phyloP scores from a whole-genome alignment of 2,329 filamentous ascomycete genomes.

The Fusarium chaquense region DNA sequence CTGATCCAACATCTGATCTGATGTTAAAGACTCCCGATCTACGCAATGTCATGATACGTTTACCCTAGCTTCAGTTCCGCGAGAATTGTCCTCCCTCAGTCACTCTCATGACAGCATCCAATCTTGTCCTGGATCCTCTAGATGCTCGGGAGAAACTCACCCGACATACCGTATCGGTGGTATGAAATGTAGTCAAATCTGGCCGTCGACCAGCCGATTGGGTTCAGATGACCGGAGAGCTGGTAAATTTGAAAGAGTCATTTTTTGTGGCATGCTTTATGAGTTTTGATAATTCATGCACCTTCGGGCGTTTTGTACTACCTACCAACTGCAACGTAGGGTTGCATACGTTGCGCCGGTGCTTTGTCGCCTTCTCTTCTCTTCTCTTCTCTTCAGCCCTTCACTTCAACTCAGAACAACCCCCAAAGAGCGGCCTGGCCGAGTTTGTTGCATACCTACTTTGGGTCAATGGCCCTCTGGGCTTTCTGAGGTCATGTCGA shows the following conservation, averaged over 20 bases:
- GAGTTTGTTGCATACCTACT: conserved; percentile 16
- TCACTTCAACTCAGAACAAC: not conserved
- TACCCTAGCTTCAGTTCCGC: conserved; percentile 31
- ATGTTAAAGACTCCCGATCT: conserved; percentile 35
- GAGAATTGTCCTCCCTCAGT: conserved; percentile 33
- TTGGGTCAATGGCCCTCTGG: conserved; percentile 32
- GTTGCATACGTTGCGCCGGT: conserved; percentile 1
- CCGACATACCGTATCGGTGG: conserved; percentile 34
- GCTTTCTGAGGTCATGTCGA: conserved; percentile 14
- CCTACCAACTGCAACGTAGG: conserved; percentile 12
- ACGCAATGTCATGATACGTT: conserved; percentile 46
- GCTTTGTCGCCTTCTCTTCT: conserved; percentile 6
- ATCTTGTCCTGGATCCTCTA: not conserved
- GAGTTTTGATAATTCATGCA: conserved; percentile 31
- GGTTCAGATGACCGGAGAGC: conserved; percentile 23
- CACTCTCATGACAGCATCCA: conserved; percentile 22
- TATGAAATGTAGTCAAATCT: conserved; percentile 32
- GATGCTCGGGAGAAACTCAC: conserved; percentile 19
- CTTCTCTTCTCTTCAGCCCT: not conserved
- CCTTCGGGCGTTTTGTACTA: not conserved
- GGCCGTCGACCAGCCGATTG: conserved; percentile 40
- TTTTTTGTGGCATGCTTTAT: conserved; percentile 33
- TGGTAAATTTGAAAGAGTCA: conserved; percentile 12
- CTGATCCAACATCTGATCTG: conserved; percentile 40
- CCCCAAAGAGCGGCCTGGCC: conserved; percentile 16